phyloP scores from a whole-genome alignment of 2,329 filamentous ascomycete species.

The Eutypella sp. region DNA sequence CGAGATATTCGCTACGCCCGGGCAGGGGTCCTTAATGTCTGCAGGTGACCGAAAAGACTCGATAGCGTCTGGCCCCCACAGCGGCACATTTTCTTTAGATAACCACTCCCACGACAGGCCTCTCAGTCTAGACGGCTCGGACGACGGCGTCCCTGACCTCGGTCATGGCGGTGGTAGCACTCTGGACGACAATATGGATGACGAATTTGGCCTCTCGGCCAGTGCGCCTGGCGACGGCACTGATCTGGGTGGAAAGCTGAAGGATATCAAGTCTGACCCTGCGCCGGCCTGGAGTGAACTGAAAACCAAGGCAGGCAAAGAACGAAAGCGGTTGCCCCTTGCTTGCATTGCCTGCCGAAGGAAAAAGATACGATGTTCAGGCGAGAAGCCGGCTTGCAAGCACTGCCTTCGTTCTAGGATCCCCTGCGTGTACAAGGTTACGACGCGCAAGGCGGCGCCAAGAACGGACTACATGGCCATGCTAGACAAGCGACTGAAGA shows the following conservation, averaged over 20 bases:
- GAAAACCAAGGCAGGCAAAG: slow-evolving; percentile 91
- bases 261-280: slow-evolving; percentile 54
- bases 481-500: slow-evolving; percentile 89
- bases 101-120: slow-evolving; percentile 18
- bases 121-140: slow-evolving; percentile 35
- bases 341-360: slow-evolving; percentile 93
- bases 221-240: slow-evolving; percentile 44
- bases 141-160: slow-evolving; percentile 39
- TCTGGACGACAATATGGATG: slow-evolving; percentile 48
- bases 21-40: slow-evolving; percentile 29
- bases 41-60: slow-evolving; percentile 32
- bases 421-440: slow-evolving; percentile 97
- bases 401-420: slow-evolving; percentile 90
- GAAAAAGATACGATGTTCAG: slow-evolving; percentile 97
- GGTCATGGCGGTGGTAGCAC: slow-evolving; percentile 40
- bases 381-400: slow-evolving; percentile 96
- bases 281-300: slow-evolving; percentile 73
- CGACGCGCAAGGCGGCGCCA: slow-evolving; percentile 86
- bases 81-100: slow-evolving; percentile 24
- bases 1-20: slow-evolving; percentile 25
- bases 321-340: slow-evolving; percentile 84
- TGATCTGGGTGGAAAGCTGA: slow-evolving; percentile 48
- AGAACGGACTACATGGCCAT: slow-evolving; percentile 99
- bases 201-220: slow-evolving; percentile 53
- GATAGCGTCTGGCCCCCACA: slow-evolving; percentile 31